Evolutionary conservation across 768 basidiomycete genomes (phyloP), one percentile per base, ranked within the genome.

Genomic region (Tylopilus sp.): DNA sequence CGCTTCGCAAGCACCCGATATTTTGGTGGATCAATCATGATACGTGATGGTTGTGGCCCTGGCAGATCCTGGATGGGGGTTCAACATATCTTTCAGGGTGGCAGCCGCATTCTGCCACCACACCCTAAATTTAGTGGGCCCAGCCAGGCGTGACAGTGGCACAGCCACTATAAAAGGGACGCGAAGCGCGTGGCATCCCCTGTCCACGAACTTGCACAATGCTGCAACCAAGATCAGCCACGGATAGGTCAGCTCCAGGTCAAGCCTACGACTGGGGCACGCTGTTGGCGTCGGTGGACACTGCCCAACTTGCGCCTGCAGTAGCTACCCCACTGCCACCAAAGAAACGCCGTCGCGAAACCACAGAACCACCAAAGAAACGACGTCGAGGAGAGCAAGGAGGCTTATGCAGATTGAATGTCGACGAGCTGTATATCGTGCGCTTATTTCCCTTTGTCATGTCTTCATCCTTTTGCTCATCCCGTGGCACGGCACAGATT

Each of bases 401-500:
- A 21, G 58, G 50, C 18, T 22, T 61, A 15, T 48, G 26, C 39
- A 51, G 47, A 25, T 41, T 59, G 38, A 61, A 64, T 51, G n/a
- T 66, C 20, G 65, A 56, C 5, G 65, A 52, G 26, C 17, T 63
- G 22, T 57, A 51, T 30, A 52, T 57, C 33, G 64, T 66, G 28
- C 44, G 50, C 44, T n/a, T 31, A 30, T 38, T 33, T 30, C 17
- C 22, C 15, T 46, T 30, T 11, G 23, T 43, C 26, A 3, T 33
- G 8, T 36, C 17, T 38, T 18, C 13, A 28, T 9, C 25, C 38
- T 10, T 31, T 35, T 18, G 26, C 28, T 44, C 7, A 51, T 42
- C 22, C 9, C 5, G 20, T 22, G 25, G 30, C 21, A 11, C 23
- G 17, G 13, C n/a, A 18, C 53, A 79, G 75, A 74, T 79, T 48